phyloP scores from a whole-genome alignment of 345 rosid genomes.

The Punica granatum region DNA sequence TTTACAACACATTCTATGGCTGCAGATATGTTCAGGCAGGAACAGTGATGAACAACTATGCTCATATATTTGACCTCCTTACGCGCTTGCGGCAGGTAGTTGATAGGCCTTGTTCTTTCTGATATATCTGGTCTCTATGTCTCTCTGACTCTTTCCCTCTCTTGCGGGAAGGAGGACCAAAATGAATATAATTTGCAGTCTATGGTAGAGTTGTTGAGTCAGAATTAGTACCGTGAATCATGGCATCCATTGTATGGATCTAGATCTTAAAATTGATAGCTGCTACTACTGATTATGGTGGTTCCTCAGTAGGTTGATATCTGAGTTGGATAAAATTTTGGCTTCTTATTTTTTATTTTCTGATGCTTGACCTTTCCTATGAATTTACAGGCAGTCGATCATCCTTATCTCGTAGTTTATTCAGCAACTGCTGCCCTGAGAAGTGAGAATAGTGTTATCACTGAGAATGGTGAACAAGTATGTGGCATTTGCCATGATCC shows the following conservation, averaged over 20 bases:
- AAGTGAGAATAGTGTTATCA: slow-evolving; percentile 23
- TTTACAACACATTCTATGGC: slow-evolving; percentile 6
- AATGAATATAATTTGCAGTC: background rate
- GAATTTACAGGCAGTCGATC: slow-evolving; percentile 86
- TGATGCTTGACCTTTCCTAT: slow-evolving; percentile 6
- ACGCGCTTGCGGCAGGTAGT: slow-evolving; percentile 92
- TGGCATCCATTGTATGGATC: background rate
- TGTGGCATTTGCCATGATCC: slow-evolving; percentile 82
- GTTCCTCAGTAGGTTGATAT: background rate
- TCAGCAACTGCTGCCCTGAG: slow-evolving; percentile 41
- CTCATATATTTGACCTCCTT: slow-evolving; percentile 93
- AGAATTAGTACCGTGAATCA: background rate
- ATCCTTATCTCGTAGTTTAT: slow-evolving; percentile 89
- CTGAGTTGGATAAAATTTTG: background rate
- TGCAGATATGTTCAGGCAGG: slow-evolving; percentile 81
- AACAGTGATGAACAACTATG: slow-evolving; percentile 86
- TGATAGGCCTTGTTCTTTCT: background rate
- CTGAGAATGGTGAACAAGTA: slow-evolving; percentile 36
- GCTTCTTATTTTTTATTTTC: background rate
- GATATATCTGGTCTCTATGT: background rate
- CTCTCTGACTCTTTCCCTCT: background rate
- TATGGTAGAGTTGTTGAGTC: background rate
- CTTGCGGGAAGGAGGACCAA: background rate
- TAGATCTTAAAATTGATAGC: background rate
- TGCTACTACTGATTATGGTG: background rate